Base-by-base conservation (phyloP, 305 asterid genomes). In the Fraxinus floribunda region DNA sequence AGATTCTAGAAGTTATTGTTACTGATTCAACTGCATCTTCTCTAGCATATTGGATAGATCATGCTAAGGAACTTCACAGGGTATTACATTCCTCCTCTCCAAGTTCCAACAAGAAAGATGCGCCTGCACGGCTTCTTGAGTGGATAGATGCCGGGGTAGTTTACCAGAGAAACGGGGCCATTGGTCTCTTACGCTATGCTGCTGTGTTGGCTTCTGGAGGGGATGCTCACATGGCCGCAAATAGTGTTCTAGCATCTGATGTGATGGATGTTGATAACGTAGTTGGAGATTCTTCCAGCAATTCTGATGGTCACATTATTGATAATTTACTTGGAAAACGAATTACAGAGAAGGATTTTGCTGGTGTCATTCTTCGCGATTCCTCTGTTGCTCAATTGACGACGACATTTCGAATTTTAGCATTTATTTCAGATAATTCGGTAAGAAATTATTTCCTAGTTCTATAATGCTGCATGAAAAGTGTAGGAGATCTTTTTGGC, bases 131-230 rank as follows among this genome's bases (percentile, higher is more conserved):
- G 86, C 97, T 96, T 66, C 83, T 96, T 89, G 98, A 96, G 80
- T 94, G 98, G 99, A 94, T 96, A 79, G 99, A 96, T 90, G 98
- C 98, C 80, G 90, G 98, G 79, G 97, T 93, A 77, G 98, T 96
- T 86, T 96, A 94, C 93, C 97, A 96, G 80, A 94, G 90, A 80
- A 94, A 93, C 83, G 99, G 98, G 32, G 88, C 91, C 55, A 87
- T 90, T 88, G 97, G 97, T 73, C 92, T 93, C 70, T 84, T 93
- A 87, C 90, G 91, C 29, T 91, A 93, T 89, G 92, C 92, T 86
- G 95, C 93, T 77, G 90, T 93, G 73, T 84, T 96, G 91, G 97
- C 95, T 82, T 96, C 98, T 83, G 98, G 98, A 78, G 98, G 97
- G 83, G 99, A 96, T 84, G 94, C 93, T 70, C 98, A 94, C 88